Conservation (phyloP, 2,329 filamentous ascomycete species). For the Rutstroemia sp. region DNA sequence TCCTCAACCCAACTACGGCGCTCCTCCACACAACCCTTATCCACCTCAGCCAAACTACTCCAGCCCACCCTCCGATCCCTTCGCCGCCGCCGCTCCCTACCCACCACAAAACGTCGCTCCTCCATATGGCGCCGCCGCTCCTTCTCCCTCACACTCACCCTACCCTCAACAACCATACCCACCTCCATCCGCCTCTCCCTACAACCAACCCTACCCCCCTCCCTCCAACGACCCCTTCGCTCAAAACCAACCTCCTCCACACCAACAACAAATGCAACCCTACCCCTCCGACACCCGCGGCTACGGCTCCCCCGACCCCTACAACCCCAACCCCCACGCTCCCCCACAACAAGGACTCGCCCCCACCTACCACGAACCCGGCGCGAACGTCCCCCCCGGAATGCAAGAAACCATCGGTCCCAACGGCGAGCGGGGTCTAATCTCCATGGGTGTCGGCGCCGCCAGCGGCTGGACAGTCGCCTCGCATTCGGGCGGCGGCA, state of each 20-base stretch:
- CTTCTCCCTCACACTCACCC: not conserved
- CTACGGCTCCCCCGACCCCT: not conserved
- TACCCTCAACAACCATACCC: not conserved
- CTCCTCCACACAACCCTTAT: not conserved
- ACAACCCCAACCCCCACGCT: not conserved
- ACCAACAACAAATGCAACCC: not conserved
- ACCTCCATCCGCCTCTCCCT: not conserved
- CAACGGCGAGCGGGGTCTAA: constrained; percentile 3
- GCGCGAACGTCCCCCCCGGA: not conserved
- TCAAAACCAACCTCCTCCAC: not conserved
- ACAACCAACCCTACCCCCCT: not conserved
- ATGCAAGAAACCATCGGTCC: not conserved
- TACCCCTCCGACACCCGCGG: not conserved
- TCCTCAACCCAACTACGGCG: not conserved
- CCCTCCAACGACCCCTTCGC: not conserved
- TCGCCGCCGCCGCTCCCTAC: not conserved
- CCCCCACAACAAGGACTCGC: not conserved
- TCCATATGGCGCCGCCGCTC: not conserved
- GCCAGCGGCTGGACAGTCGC: not conserved
- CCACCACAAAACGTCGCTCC: not conserved
- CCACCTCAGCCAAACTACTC: not conserved
- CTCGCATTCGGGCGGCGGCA: not conserved
- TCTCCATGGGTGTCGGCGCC: constrained; percentile 6
- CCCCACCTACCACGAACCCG: constrained; percentile 1
- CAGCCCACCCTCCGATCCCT: not conserved